Conservation (phyloP, 176 grass and related monocot species). For the Oryza australiensis region DNA sequence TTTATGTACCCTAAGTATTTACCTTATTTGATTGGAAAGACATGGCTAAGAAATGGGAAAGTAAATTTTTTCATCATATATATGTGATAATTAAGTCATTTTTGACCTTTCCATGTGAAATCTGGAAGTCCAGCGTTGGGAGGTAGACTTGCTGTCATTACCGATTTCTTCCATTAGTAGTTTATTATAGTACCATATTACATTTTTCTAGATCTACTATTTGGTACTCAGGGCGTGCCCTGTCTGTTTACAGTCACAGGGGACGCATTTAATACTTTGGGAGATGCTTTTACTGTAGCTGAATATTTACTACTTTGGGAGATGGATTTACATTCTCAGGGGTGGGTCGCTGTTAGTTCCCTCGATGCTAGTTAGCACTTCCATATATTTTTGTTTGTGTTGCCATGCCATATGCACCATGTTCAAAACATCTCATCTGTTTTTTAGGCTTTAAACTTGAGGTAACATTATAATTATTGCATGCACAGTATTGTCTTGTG, state of each 20-base stretch:
- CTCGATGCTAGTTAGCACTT: not conserved
- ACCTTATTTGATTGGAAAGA: not conserved
- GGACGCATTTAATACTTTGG: not conserved
- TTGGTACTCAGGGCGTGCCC: not conserved
- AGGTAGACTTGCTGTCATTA: not conserved
- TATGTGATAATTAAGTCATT: not conserved
- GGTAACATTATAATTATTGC: not conserved
- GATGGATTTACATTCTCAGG: not conserved
- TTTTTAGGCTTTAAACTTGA: not conserved
- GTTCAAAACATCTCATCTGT: conserved; percentile 8
- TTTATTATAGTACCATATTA: not conserved
- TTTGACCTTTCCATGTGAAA: not conserved
- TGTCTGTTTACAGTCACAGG: not conserved
- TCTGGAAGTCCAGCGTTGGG: not conserved
- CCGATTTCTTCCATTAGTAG: not conserved
- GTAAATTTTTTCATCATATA: not conserved
- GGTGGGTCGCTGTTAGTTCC: not conserved
- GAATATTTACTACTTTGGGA: not conserved
- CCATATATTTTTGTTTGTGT: not conserved
- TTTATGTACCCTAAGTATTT: not conserved
- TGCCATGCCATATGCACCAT: conserved; percentile 16
- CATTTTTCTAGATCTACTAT: not conserved
- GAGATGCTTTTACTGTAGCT: not conserved
- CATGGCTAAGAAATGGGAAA: not conserved
- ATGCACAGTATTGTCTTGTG: not conserved